Percentiles rank a stretch among this genome's conserved stretches.
Evolutionary conservation across 257 asterid genomes (phyloP).

Genomic region (Lithospermum erythrorhizon): DNA sequence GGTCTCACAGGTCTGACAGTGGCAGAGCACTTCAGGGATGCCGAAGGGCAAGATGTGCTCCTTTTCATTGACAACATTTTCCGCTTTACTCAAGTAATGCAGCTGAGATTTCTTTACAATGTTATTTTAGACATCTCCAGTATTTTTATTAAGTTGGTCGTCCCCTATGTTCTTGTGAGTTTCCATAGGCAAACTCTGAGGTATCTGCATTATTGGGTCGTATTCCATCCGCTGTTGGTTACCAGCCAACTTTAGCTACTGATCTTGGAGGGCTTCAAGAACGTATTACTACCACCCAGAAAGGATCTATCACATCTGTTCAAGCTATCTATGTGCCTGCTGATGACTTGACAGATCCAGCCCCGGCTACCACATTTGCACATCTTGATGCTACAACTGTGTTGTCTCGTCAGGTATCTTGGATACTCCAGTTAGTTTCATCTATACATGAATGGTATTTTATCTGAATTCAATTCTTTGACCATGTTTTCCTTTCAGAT

Average conservation of each 20-base stretch:
- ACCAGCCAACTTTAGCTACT: slow-evolving; percentile 94
- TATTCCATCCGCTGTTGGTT: slow-evolving; percentile 99
- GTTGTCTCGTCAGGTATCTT: slow-evolving; percentile 69
- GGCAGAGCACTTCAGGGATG: slow-evolving; percentile 98
- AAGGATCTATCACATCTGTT: slow-evolving; percentile 95
- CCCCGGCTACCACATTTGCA: slow-evolving; percentile 98
- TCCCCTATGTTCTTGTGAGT: neutral
- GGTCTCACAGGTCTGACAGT: slow-evolving; percentile 97
- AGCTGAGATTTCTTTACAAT: neutral
- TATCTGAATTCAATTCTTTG: neutral
- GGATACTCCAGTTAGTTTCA: neutral
- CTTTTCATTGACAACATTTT: slow-evolving; percentile 96
- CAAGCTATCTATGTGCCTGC: slow-evolving; percentile 99
- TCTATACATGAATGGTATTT: neutral
- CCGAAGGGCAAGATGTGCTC: slow-evolving; percentile 99
- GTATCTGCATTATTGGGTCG: slow-evolving; percentile 99
- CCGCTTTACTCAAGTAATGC: slow-evolving; percentile 83
- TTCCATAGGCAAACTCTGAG: slow-evolving; percentile 83
- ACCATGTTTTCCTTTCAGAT: slow-evolving; percentile 31
- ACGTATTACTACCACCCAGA: slow-evolving; percentile 91
- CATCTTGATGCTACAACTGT: slow-evolving; percentile 99
- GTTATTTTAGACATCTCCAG: neutral
- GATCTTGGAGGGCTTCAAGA: slow-evolving; percentile 99
- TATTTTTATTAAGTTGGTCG: neutral
- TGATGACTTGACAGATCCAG: slow-evolving; percentile 99